Percentiles rank a stretch among this genome's conserved stretches.
phyloP scores from a whole-genome alignment of 805 yeast species.

The Candida xyloterini region DNA sequence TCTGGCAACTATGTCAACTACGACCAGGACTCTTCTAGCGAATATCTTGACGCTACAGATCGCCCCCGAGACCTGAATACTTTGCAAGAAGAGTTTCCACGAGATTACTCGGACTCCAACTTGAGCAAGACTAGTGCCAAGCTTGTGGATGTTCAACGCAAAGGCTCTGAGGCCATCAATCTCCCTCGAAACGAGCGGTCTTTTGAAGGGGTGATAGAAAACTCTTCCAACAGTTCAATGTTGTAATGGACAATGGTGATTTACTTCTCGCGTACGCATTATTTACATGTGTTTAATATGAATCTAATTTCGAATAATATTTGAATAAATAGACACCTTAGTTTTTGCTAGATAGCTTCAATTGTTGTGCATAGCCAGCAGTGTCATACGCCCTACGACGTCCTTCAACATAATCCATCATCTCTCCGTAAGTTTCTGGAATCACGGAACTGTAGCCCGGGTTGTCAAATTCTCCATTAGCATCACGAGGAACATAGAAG shows the following conservation, averaged over 20 bases:
- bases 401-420: constrained; percentile 89
- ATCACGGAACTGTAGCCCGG: constrained; percentile 74
- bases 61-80: constrained; percentile 12
- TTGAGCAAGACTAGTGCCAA: constrained; percentile 34
- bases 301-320: constrained; percentile 1
- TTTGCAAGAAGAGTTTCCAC: constrained; percentile 15
- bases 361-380: constrained; percentile 57
- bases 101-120: constrained; percentile 13
- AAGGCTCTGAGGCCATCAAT: constrained; percentile 40
- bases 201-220: constrained; percentile 24
- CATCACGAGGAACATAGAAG: constrained; percentile 73
- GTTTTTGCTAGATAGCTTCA: constrained; percentile 29
- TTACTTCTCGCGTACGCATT: constrained; percentile 9
- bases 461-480: constrained; percentile 35
- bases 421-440: constrained; percentile 85
- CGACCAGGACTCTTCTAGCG: constrained; percentile 14
- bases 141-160: constrained; percentile 46
- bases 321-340: constrained; percentile 1
- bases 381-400: constrained; percentile 87
- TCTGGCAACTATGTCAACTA: constrained; percentile 16
- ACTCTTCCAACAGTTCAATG: constrained; percentile 15
- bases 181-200: constrained; percentile 25
- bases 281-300: neutral
- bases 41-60: constrained; percentile 13
- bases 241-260: constrained; percentile 7